Evolutionary conservation across 2,329 filamentous ascomycete species (phyloP).

Genomic region (Pseudogymnoascus sp.): DNA sequence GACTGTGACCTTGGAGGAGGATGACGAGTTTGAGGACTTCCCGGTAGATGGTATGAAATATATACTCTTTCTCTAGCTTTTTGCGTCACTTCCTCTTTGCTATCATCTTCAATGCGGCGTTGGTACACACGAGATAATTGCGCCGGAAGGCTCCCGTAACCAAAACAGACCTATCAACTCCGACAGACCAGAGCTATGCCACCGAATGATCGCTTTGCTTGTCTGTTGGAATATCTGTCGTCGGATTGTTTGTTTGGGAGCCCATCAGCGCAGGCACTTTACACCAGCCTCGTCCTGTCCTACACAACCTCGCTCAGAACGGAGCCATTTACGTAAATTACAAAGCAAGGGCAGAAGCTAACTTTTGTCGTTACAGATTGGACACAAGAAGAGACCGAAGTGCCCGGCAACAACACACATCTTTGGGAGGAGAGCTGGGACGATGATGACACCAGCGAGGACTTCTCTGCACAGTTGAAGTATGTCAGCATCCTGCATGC

Average conservation of each 20-base stretch:
- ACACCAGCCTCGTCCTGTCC: neutral
- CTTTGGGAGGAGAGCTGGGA: conserved; percentile 99
- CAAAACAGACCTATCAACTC: neutral
- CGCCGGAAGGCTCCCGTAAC: neutral
- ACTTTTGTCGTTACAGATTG: conserved; percentile 55
- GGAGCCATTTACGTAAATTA: neutral
- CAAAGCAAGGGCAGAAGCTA: neutral
- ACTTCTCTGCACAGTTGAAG: conserved; percentile 93
- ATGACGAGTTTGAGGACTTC: conserved; percentile 99
- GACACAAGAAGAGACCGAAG: conserved; percentile 84
- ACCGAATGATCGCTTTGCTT: neutral
- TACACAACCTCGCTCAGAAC: neutral
- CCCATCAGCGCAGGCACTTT: neutral
- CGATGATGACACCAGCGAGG: conserved; percentile 92
- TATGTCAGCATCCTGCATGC: conserved; percentile 38
- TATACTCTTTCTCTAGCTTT: neutral
- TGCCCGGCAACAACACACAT: conserved; percentile 67
- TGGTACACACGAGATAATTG: neutral
- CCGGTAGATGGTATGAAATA: conserved; percentile 72
- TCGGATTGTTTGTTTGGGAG: neutral
- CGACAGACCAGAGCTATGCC: neutral
- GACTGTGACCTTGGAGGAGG: conserved; percentile 72
- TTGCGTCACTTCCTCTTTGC: neutral
- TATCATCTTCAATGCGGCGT: neutral
- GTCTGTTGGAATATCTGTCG: neutral